phyloP scores from a whole-genome alignment of 306 rosid species.

The Quercus berberidifolia region DNA sequence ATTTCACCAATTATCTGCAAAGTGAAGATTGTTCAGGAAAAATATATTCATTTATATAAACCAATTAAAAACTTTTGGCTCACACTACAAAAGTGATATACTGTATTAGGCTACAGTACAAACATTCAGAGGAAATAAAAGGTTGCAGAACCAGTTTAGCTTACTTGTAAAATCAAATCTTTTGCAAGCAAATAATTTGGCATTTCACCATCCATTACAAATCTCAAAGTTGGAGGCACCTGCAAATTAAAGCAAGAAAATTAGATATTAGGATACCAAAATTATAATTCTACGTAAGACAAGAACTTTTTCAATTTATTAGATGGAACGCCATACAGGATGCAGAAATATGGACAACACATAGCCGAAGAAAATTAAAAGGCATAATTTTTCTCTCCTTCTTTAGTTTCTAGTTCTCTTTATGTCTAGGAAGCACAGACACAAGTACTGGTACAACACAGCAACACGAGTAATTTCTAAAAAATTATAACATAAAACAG shows the following conservation, averaged over 20 bases:
- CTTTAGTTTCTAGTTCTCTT: not conserved
- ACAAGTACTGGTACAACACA: too few relatives aligned
- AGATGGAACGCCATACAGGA: not conserved
- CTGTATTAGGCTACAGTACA: not conserved
- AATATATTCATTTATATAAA: not conserved
- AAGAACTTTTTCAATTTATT: conserved; percentile 1
- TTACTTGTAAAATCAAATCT: conserved; percentile 90
- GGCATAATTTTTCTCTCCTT: not conserved
- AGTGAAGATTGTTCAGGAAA: conserved; percentile 4
- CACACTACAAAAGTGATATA: not conserved
- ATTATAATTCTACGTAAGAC: not conserved
- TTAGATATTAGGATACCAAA: not conserved
- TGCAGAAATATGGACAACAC: not conserved
- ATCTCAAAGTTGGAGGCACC: conserved; percentile 93
- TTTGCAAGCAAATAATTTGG: conserved; percentile 89
- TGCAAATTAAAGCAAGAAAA: conserved; percentile 22
- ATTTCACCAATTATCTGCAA: conserved; percentile 91
- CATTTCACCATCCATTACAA: conserved; percentile 93
- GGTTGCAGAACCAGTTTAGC: conserved; percentile 10
- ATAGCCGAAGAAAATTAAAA: not conserved
- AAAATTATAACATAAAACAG: too few relatives aligned
- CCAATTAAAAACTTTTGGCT: not conserved
- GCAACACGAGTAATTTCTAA: too few relatives aligned
- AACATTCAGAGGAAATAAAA: not conserved
- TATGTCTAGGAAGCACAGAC: too few relatives aligned